Conservation (phyloP, 2,329 filamentous ascomycete species). For the Bipolaris cookei region DNA sequence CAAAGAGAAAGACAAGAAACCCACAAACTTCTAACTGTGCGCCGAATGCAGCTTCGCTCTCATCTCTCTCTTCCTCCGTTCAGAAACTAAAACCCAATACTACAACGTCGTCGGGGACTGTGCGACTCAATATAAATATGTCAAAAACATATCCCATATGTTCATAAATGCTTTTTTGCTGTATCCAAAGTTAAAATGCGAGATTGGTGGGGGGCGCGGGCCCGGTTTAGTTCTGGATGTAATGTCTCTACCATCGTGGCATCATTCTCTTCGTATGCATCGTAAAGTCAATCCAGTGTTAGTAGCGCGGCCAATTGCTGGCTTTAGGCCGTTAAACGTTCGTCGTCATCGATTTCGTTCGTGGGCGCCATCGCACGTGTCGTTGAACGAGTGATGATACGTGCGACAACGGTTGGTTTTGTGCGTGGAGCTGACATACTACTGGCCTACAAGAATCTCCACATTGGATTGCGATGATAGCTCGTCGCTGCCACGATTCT, state of each 20-base stretch:
- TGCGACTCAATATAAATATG: slow-evolving; percentile 7
- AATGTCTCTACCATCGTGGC: slow-evolving; percentile 50
- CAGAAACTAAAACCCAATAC: slow-evolving; percentile 3
- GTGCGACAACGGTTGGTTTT: slow-evolving; percentile 25
- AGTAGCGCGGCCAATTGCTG: slow-evolving; percentile 31
- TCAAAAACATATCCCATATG: slow-evolving; percentile 31
- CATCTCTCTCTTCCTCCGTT: background rate
- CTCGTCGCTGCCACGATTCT: slow-evolving; percentile 67
- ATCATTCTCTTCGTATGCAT: slow-evolving; percentile 52
- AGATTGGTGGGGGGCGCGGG: slow-evolving; percentile 36
- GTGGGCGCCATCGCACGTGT: slow-evolving; percentile 33
- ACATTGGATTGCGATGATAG: slow-evolving; percentile 65
- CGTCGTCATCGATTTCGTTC: slow-evolving; percentile 41
- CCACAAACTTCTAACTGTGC: slow-evolving; percentile 5
- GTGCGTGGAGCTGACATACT: slow-evolving; percentile 23
- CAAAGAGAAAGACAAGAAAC: background rate
- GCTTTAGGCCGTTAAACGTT: slow-evolving; percentile 43
- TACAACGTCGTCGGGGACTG: slow-evolving; percentile 1
- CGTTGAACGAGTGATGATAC: slow-evolving; percentile 33
- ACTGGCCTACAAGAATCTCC: slow-evolving; percentile 69
- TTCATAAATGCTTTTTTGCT: slow-evolving; percentile 45
- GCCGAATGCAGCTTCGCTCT: slow-evolving; percentile 10
- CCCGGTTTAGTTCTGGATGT: slow-evolving; percentile 39
- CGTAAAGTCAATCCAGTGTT: slow-evolving; percentile 44
- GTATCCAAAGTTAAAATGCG: slow-evolving; percentile 31